A percentile compares a stretch with the other conserved stretches of the same genome.
These are phyloP conservation scores for Fusarium anguioides DNA, from an alignment of 2,329 filamentous ascomycete species.

Conservation along the genomic window DNA sequence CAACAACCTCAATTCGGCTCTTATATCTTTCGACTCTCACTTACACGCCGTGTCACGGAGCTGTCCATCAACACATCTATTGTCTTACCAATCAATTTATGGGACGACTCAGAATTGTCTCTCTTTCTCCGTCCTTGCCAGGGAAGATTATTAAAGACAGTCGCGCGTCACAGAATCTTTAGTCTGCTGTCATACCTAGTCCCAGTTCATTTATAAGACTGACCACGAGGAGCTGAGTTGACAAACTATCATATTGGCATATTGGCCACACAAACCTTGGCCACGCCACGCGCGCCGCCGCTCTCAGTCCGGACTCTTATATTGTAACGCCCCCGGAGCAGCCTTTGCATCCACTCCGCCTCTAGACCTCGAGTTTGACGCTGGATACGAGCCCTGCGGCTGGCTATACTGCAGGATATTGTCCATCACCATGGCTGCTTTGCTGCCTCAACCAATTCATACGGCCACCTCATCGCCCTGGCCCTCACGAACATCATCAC, in stretches of 20 bases:
- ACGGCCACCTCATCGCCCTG: constrained; percentile 27
- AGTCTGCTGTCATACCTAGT: constrained; percentile 18
- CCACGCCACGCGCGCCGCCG: constrained; percentile 36
- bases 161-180: constrained; percentile 24
- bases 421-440: constrained; percentile 32
- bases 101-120: constrained; percentile 31
- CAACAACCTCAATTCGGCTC: constrained; percentile 1
- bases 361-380: constrained; percentile 8
- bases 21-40: constrained; percentile 8
- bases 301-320: constrained; percentile 40
- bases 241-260: constrained; percentile 35
- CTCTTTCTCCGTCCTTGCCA: constrained; percentile 21
- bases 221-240: constrained; percentile 30
- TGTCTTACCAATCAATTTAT: constrained; percentile 38
- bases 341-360: constrained; percentile 25
- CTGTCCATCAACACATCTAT: constrained; percentile 25
- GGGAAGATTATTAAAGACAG: constrained; percentile 32
- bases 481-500: constrained; percentile 20
- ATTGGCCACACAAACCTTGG: constrained; percentile 40
- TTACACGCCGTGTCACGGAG: constrained; percentile 28
- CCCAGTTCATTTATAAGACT: constrained; percentile 14
- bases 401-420: constrained; percentile 1
- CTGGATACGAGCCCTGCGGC: constrained; percentile 7
- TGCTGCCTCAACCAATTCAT: constrained; percentile 30
- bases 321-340: constrained; percentile 35